Conservation (phyloP, 306 rosid genomes). For the Cyamopsis tetragonoloba region DNA sequence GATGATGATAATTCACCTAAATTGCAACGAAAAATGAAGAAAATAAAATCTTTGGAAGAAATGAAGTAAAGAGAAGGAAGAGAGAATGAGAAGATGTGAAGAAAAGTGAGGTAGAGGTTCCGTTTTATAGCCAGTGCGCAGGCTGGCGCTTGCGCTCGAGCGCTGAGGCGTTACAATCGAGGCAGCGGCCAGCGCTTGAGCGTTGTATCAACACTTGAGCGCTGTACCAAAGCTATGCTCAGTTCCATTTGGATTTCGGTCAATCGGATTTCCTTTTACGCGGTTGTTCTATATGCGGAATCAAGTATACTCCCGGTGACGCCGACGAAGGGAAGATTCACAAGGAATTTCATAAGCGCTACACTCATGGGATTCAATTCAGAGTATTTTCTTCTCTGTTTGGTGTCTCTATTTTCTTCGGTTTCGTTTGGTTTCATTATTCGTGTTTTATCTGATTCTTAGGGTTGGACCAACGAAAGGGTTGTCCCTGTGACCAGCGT, state of each 20-base stretch:
- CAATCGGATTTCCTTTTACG: conserved; percentile 70
- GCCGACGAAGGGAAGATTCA: conserved; percentile 64
- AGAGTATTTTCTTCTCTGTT: conserved; percentile 38
- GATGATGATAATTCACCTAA: too few relatives aligned
- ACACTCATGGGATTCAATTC: conserved; percentile 61
- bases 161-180: too few relatives aligned
- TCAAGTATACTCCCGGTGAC: conserved; percentile 65
- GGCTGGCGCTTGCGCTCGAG: too few relatives aligned
- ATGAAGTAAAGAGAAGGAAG: too few relatives aligned
- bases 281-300: conserved; percentile 55
- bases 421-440: not conserved
- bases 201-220: too few relatives aligned
- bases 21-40: too few relatives aligned
- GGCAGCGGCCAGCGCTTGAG: too few relatives aligned
- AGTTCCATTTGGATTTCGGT: conserved; percentile 72
- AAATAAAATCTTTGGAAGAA: too few relatives aligned
- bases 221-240: conserved; percentile 83
- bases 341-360: conserved; percentile 57
- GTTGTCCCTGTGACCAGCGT: conserved; percentile 23
- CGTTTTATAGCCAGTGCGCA: too few relatives aligned
- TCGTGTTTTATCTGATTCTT: not conserved
- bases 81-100: too few relatives aligned
- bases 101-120: too few relatives aligned
- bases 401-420: not conserved
- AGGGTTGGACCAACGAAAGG: conserved; percentile 75